Evolutionary conservation across 768 basidiomycete species (phyloP), one percentile per base, ranked within the genome.

Genomic region (Rhodotorula babjevae): DNA sequence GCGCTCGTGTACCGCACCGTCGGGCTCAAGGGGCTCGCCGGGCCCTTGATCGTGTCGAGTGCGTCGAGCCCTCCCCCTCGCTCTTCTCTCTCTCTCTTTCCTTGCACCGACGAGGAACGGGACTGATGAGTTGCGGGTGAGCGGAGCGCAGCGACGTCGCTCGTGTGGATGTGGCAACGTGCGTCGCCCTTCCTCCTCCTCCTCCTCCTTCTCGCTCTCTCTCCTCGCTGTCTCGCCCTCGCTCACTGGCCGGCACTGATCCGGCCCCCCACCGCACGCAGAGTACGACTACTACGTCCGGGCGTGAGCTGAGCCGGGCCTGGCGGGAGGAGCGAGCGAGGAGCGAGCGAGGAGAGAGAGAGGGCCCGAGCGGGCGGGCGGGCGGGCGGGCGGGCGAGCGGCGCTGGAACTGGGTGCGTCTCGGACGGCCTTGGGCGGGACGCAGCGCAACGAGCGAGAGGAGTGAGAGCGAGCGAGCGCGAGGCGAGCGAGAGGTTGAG

Each of bases 1-100:
- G 79, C 90, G 53, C 81, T 93, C 78, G 86, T 96, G 72, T 99
- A 88, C 83, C 85, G 87, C 63, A 89, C 91, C 4, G 87, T 89
- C 50, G 88, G 84, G 61, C 72, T 90, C 61, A 85, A 84, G 58
- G 87, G 87, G 0, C 85, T 87, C 27, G 75, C 92, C 52, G 87
- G 87, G 69, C 91, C 94, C 0, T 83, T 93, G 59, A 84, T 96
- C 72, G 91, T 98, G 33, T 89, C 92, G 16, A 87, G 95, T 98
- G 79, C 83, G 89, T 85, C 27, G 47, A 11, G 18, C 42, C 29
- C 25, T 53, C 9, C 44, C 56, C 23, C 25, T 33, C 49, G 3
- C 63, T 50, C 18, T 56, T 50, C 10, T 49, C 36, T 36, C 36
- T 36, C 36, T 36, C 36, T 36, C 36, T 36, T 9, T 36, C 36